Evolutionary conservation across 306 rosid species (phyloP), one percentile per base, ranked within the genome.

Genomic region (Prunus campanulata): DNA sequence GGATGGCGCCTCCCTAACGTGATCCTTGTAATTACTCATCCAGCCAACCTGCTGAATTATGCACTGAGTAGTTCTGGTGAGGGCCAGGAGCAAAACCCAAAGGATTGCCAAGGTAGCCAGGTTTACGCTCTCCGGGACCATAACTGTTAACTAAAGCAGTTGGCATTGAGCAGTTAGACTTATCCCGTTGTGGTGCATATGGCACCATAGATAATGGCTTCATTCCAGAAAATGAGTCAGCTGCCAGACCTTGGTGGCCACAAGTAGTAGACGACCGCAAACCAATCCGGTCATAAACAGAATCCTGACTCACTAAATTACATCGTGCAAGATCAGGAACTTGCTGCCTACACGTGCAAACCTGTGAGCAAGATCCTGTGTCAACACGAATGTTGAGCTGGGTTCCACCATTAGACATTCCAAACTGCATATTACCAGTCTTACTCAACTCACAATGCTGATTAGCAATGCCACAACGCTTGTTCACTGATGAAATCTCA

Each of bases 161-260:
- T 65, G 56, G 66, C 54, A 81, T 72, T 8, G 30, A 39, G 73
- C 77, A 83, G 85, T 82, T 87, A 30, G 82, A 24, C 60, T 82
- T 88, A 71, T 91, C 85, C 14, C 88, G 22, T 60, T 83, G 85
- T 32, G 97, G 87, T 19, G 87, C 86, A 75, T 84, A 88, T 50
- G 88, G 86, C 44, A 80, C 81, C 82, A 87, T 85, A 29, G 89
- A 81, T 44, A 90, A 79, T 22, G 86, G 59, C 62, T 52, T 72
- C 74, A n/a, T 86, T 72, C 66, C 47, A 73, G 78, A 88, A 66
- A 86, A 55, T 24, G 81, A 60, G 60, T 77, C 80, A 7, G 78
- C 32, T n/a, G 24, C 57, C 4, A 81, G 50, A 79, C 83, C 80
- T 29, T 5, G 48, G 29, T 25, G 74, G 20, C 80, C 83, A 39